Evolutionary conservation across 1,139 yeast species (phyloP).

Genomic region (Yamadazyma siamensis): DNA sequence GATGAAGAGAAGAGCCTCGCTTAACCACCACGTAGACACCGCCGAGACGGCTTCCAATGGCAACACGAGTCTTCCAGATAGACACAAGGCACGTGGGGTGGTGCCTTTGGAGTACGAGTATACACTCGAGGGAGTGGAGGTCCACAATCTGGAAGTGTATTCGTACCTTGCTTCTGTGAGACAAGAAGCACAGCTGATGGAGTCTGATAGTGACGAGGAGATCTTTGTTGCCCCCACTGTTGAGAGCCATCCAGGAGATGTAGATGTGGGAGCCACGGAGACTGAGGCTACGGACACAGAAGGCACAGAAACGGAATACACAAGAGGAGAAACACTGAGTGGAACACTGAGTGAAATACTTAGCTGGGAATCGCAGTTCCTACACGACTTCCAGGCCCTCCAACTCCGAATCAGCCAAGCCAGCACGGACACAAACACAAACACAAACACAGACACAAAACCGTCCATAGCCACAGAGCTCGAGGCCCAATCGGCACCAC

Average conservation of each 20-base stretch:
- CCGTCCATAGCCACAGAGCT: too few species aligned
- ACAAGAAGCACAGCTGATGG: constrained; percentile 23
- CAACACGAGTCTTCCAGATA: too few species aligned
- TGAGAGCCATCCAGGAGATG: background rate
- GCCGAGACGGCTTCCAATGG: too few species aligned
- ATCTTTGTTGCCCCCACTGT: background rate
- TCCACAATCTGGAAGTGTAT: constrained; percentile 17
- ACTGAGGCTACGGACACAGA: too few species aligned
- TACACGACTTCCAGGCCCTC: constrained; percentile 8
- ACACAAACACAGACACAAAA: too few species aligned
- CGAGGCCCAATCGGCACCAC: constrained; percentile 18
- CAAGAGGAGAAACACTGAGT: too few species aligned
- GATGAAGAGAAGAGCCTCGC: too few species aligned
- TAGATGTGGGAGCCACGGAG: too few species aligned
- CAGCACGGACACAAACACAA: too few species aligned
- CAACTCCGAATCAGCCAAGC: constrained; percentile 4
- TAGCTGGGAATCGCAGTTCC: constrained; percentile 6
- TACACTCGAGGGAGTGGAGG: constrained; percentile 5
- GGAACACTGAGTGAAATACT: background rate
- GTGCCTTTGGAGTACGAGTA: constrained; percentile 3
- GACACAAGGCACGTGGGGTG: too few species aligned
- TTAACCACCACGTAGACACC: too few species aligned
- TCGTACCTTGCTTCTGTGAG: constrained; percentile 28
- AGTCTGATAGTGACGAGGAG: constrained; percentile 1
- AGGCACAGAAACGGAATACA: too few species aligned